phyloP scores from a whole-genome alignment of 2,329 filamentous ascomycete genomes.

The Aspergillus candidus region DNA sequence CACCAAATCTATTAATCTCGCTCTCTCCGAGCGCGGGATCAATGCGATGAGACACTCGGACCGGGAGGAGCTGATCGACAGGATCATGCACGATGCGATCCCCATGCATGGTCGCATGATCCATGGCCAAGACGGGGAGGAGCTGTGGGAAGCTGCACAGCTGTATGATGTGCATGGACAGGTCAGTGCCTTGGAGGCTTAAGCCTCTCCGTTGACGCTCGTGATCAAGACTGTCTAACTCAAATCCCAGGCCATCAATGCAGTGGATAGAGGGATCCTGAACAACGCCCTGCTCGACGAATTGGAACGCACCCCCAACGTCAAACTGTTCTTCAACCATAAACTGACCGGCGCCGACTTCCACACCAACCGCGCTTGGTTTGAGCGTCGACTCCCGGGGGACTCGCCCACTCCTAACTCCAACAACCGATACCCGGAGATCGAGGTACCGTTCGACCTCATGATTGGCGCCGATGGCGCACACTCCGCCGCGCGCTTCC shows the following conservation, averaged over 20 bases:
- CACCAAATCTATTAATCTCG: slow-evolving; percentile 96
- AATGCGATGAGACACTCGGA: slow-evolving; percentile 72
- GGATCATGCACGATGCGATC: slow-evolving; percentile 71
- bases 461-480: slow-evolving; percentile 94
- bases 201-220: neutral
- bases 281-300: slow-evolving; percentile 81
- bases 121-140: slow-evolving; percentile 63
- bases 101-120: slow-evolving; percentile 98
- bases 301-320: slow-evolving; percentile 77
- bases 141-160: slow-evolving; percentile 72
- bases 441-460: slow-evolving; percentile 82
- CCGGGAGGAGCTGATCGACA: slow-evolving; percentile 61
- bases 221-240: slow-evolving; percentile 6
- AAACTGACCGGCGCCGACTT: slow-evolving; percentile 91
- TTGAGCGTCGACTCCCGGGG: slow-evolving; percentile 53
- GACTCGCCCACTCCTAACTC: slow-evolving; percentile 27
- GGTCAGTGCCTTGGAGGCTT: slow-evolving; percentile 44
- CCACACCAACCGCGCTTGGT: slow-evolving; percentile 72
- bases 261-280: slow-evolving; percentile 75
- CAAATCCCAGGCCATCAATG: slow-evolving; percentile 63
- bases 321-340: slow-evolving; percentile 86
- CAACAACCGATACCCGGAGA: slow-evolving; percentile 54
- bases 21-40: slow-evolving; percentile 88
- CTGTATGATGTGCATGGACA: slow-evolving; percentile 84
- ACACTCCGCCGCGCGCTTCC: slow-evolving; percentile 82